Evolutionary conservation across 2,329 filamentous ascomycete genomes (phyloP), one percentile per base, ranked within the genome.

Genomic region (Nothophaeocryptopus gaeumannii): DNA sequence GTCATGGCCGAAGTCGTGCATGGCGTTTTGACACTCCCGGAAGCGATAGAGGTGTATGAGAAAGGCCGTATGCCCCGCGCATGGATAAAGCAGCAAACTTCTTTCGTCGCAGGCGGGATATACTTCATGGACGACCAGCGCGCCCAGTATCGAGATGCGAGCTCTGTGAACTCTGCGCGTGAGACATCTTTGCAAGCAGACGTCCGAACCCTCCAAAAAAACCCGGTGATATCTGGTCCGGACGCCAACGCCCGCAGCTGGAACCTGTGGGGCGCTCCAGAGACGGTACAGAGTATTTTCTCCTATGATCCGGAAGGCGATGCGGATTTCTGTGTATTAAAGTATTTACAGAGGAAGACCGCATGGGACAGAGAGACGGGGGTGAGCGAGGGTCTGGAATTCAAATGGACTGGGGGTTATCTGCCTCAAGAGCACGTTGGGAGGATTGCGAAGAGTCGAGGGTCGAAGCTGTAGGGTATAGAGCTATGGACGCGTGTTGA

Each of bases 41-140:
- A 70, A 34, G 71, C 69, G 1, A 56, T 72, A 15, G 40, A 57
- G 2, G 55, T 73, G 15, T 73, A 73, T 45, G 71, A 74, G 57
- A 59, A 65, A 35, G 65, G 66, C 39, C 63, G 70, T 20, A 73
- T 73, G 67, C 70, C 70, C 8, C 69, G 70, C 52, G 72, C 65
- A 4, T 70, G 65, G 49, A 58, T 59, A n/a, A 74, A 73, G 51
- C 70, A 73, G 56, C 70, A 74, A 51, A 62, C 68, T 2, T 70
- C 65, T 1, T 71, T 68, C 45, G 38, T 69, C 20, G 71, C 67
- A 51, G 67, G 69, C 8, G 50, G 51, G 8, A 45, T 59, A 8
- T 55, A 53, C 68, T 67, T 67, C 64, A 67, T 31, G 44, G 66
- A 35, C 63, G 67, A 41, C 59, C 55, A 61, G 8, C 61, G 45